Evolutionary conservation across 768 basidiomycete genomes (phyloP).

Genomic region (Boletus sp.): DNA sequence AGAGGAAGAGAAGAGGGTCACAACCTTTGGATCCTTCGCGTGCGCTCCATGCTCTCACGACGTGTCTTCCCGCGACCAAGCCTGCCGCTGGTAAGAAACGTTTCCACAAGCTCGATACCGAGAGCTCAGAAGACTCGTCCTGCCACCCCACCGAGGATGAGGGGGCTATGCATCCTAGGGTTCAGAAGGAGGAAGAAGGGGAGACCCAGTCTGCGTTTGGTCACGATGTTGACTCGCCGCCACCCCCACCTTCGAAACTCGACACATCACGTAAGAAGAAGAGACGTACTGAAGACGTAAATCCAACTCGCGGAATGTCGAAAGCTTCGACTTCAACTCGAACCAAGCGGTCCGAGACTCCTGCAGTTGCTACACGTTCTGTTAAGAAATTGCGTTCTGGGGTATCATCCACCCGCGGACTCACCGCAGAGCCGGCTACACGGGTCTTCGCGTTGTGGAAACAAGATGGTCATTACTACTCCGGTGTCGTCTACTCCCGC

Average conservation of each 20-base stretch:
- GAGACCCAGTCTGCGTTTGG: conserved; percentile 41
- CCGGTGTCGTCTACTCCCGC: conserved; percentile 49
- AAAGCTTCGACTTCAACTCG: conserved; percentile 28
- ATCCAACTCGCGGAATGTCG: conserved; percentile 20
- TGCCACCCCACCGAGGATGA: conserved; percentile 29
- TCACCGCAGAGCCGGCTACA: conserved; percentile 35
- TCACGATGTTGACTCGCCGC: conserved; percentile 33
- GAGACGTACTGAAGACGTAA: conserved; percentile 36
- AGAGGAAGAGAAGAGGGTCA: conserved; percentile 1
- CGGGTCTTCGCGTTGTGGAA: conserved; percentile 73
- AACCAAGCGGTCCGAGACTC: conserved; percentile 24
- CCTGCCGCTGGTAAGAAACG: conserved; percentile 20
- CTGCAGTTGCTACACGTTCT: conserved; percentile 32
- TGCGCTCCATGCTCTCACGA: conserved; percentile 1
- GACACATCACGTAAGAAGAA: conserved; percentile 43
- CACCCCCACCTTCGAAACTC: conserved; percentile 24
- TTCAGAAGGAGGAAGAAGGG: conserved; percentile 35
- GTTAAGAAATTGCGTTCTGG: conserved; percentile 41
- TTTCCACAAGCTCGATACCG: conserved; percentile 24
- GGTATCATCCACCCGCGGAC: conserved; percentile 22
- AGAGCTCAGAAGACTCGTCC: conserved; percentile 18
- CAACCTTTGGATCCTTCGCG: conserved; percentile 1
- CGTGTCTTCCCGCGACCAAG: conserved; percentile 4
- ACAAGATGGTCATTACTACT: conserved; percentile 55
- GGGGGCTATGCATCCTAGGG: conserved; percentile 12